Percentiles rank a stretch among this genome's conserved stretches.
Conservation (phyloP, 305 asterid species). For the Fraxinus baroniana region DNA sequence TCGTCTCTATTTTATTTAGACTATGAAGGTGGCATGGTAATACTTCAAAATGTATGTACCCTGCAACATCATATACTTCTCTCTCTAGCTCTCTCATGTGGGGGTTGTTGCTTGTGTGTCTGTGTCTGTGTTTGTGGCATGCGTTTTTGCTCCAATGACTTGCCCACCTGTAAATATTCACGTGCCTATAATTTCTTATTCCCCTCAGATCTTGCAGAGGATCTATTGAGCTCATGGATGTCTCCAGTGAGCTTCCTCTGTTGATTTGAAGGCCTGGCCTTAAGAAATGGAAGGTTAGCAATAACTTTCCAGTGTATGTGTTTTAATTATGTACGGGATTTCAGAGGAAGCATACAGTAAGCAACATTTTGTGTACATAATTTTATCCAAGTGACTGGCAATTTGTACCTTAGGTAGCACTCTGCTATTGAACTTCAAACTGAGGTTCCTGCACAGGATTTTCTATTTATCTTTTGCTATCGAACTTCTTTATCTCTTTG, state of each 20-base stretch:
- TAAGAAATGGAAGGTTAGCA: slow-evolving; percentile 79
- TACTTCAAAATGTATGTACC: neutral
- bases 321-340: slow-evolving; percentile 4
- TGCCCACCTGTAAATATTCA: slow-evolving; percentile 21
- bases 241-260: slow-evolving; percentile 76
- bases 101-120: neutral
- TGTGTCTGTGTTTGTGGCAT: neutral
- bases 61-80: neutral
- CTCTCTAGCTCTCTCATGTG: neutral
- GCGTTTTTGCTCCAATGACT: neutral
- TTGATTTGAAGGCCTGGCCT: slow-evolving; percentile 89
- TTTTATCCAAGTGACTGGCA: neutral
- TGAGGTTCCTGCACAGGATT: neutral
- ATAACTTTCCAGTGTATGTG: neutral
- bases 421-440: no score
- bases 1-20: neutral
- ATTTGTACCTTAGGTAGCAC: neutral
- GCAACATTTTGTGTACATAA: neutral
- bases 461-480: neutral
- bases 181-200: slow-evolving; percentile 15
- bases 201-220: slow-evolving; percentile 67
- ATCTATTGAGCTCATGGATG: slow-evolving; percentile 76
- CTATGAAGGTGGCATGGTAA: neutral
- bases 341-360: neutral
- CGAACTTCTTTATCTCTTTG: neutral